Conservation (phyloP, 169 alveolate species). For the Eimeria necatrix region DNA sequence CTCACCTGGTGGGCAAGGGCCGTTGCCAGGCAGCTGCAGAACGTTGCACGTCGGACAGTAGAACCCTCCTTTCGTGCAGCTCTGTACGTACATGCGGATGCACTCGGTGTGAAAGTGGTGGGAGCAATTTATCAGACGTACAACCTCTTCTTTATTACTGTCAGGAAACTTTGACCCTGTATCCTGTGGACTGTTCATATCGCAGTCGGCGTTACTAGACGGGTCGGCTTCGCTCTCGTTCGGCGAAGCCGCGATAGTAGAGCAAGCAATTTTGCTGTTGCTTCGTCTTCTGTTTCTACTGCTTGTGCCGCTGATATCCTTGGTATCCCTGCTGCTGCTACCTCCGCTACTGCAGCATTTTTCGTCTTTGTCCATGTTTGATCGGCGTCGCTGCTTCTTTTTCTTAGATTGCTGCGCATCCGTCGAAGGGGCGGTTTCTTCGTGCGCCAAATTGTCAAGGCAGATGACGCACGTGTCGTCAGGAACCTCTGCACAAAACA, state of each 20-base stretch:
- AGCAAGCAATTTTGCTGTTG: background rate
- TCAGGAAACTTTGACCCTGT: background rate
- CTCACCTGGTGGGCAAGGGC: conserved; percentile 75
- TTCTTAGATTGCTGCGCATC: background rate
- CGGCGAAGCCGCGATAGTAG: background rate
- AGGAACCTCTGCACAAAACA: conserved; percentile 25
- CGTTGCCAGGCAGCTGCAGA: conserved; percentile 76
- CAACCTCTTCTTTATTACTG: conserved; percentile 49
- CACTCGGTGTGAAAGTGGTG: conserved; percentile 75
- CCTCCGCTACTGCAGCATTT: background rate
- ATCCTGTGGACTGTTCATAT: background rate
- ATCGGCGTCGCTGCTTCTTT: background rate
- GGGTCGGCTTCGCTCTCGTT: background rate
- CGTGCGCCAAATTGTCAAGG: conserved; percentile 20
- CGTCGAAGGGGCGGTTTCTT: background rate
- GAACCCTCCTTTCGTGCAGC: conserved; percentile 71
- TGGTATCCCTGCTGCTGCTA: conserved; percentile 29
- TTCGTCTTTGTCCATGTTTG: background rate
- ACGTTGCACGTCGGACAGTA: conserved; percentile 75
- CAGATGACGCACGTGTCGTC: conserved; percentile 78
- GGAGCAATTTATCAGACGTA: conserved; percentile 44
- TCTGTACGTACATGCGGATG: conserved; percentile 44
- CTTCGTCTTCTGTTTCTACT: conserved; percentile 1
- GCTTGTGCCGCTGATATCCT: background rate
- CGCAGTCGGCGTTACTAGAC: background rate